Evolutionary conservation across 1,284 basidiomycete genomes (phyloP), one percentile per base, ranked within the genome.

Genomic region (Ustilago bromivora): DNA sequence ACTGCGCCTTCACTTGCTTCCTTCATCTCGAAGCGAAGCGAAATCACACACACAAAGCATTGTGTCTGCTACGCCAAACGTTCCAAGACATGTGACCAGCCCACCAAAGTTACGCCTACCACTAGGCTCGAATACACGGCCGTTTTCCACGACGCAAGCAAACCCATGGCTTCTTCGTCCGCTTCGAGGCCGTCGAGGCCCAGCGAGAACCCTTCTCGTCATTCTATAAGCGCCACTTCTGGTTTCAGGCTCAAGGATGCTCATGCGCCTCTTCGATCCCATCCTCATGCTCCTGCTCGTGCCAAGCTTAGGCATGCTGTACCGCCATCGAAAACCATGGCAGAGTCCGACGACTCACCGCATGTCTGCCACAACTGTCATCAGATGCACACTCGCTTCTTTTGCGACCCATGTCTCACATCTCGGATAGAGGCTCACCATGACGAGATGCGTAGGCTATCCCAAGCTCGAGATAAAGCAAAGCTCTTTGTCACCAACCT

Each of bases 341-440:
- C 23, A 10, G 34, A 52, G 12, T 40, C 51, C 3, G 46, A 13
- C 17, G 28, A 41, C 49, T 51, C 49, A 4, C 38, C 71, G 5
- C 59, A 69, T 19, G 34, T 56, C 19, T 80, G 78, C 40, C 49
- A 63, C 1, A 64, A 81, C 32, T 81, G 79, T 31, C 70, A 65
- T 40, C 70, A 64, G 38, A 55, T 63, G 40, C 66, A 79, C 19
- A 64, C 69, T 4, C 64, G 64, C 36, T 81, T 81, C 66, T 81
- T 64, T 38, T 81, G 79, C 61, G 65, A 68, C 11, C 60, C 62
- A 10, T 81, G 79, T 36, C 59, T 79, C 53, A 41, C 61, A 41
- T 69, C 71, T 1, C 38, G 73, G 34, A 56, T 79, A 46, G 47
- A 65, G 28, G 73, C 68, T 1, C 77, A 81, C 40, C 71, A 69